phyloP scores from a whole-genome alignment of 352 stramenopile species.

The Phytophthora citricola region DNA sequence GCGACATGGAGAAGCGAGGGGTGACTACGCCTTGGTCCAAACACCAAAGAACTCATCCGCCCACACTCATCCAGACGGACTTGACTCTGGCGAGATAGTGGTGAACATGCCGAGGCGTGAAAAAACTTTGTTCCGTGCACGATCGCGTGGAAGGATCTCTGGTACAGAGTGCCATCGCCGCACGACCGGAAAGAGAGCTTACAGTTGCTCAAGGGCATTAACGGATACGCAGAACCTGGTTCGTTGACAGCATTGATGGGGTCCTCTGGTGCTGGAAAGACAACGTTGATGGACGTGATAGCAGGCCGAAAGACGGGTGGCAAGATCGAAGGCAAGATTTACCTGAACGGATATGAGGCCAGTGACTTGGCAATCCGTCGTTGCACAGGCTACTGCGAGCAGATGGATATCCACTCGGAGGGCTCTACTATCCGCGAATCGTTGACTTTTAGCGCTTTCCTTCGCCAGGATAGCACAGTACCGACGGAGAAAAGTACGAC shows the following conservation, averaged over 20 bases:
- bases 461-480: no score
- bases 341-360: no score
- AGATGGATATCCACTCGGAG: slow-evolving; percentile 89
- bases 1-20: slow-evolving; percentile 6
- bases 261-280: slow-evolving; percentile 21
- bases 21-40: slow-evolving; percentile 1
- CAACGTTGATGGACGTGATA: slow-evolving; percentile 27
- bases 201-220: slow-evolving; percentile 18
- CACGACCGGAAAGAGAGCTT: slow-evolving; percentile 2
- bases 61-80: neutral
- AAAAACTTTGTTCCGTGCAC: neutral
- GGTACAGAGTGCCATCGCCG: neutral
- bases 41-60: slow-evolving; percentile 3
- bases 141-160: slow-evolving; percentile 2
- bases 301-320: slow-evolving; percentile 18
- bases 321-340: no score
- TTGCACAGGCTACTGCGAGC: slow-evolving; percentile 58
- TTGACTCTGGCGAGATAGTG: neutral
- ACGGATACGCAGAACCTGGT: slow-evolving; percentile 15
- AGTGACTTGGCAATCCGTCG: slow-evolving; percentile 47
- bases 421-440: no score
- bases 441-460: no score
- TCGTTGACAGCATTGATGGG: slow-evolving; percentile 24
- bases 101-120: neutral
- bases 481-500: no score